Percentiles rank a stretch among this genome's conserved stretches.
phyloP scores from a whole-genome alignment of 805 yeast genomes.

The Isabelozyma rhagii region DNA sequence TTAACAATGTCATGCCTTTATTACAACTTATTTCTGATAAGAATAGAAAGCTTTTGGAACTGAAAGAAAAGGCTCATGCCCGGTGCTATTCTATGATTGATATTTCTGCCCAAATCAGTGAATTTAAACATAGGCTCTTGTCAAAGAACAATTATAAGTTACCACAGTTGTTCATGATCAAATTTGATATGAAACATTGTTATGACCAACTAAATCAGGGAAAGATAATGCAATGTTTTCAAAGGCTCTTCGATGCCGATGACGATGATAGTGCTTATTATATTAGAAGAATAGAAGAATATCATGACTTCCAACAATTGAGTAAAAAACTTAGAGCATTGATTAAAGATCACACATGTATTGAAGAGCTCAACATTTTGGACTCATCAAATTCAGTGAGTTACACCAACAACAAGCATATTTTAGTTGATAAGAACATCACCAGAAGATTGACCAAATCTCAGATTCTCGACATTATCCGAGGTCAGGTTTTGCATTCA shows the following conservation, averaged over 20 bases:
- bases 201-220: constrained; percentile 66
- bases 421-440: constrained; percentile 15
- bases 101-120: constrained; percentile 34
- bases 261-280: constrained; percentile 12
- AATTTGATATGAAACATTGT: constrained; percentile 75
- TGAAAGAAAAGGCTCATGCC: constrained; percentile 12
- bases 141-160: constrained; percentile 9
- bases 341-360: constrained; percentile 9
- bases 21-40: not conserved
- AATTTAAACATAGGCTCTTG: constrained; percentile 29
- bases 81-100: constrained; percentile 44
- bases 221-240: constrained; percentile 33
- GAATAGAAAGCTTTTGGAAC: constrained; percentile 1
- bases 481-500: constrained; percentile 53
- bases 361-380: constrained; percentile 11
- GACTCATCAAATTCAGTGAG: constrained; percentile 3
- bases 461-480: constrained; percentile 45
- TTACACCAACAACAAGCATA: not conserved
- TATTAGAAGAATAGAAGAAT: constrained; percentile 15
- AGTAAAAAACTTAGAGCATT: constrained; percentile 7
- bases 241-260: constrained; percentile 22
- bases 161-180: constrained; percentile 49
- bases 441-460: constrained; percentile 35
- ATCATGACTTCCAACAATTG: constrained; percentile 1
- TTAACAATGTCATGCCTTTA: not conserved